Conservation (phyloP, 1,139 yeast species). For the Candida sanyaensis region DNA sequence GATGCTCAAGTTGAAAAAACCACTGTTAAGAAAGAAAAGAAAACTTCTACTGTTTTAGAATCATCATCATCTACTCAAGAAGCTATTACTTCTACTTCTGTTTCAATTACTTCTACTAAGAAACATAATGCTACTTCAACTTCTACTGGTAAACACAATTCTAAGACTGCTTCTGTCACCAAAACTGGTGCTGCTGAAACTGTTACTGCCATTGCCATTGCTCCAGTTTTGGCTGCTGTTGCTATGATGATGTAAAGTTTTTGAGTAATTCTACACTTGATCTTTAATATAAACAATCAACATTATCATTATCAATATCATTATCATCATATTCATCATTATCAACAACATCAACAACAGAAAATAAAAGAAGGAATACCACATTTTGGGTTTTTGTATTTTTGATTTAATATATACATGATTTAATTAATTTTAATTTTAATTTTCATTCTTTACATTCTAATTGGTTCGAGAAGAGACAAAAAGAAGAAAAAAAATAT, state of each 20-base stretch:
- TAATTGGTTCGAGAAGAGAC: too few relatives aligned
- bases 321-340: too few relatives aligned
- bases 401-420: too few relatives aligned
- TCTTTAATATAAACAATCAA: too few relatives aligned
- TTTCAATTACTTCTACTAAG: slow-evolving; percentile 6
- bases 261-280: neutral
- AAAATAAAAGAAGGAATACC: too few relatives aligned
- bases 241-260: slow-evolving; percentile 16
- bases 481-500: too few relatives aligned
- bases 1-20: slow-evolving; percentile 12
- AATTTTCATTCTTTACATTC: too few relatives aligned
- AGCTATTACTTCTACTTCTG: slow-evolving; percentile 8
- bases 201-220: slow-evolving; percentile 14
- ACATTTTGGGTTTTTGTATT: too few relatives aligned
- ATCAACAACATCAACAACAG: too few relatives aligned
- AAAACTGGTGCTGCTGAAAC: slow-evolving; percentile 19
- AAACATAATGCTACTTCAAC: slow-evolving; percentile 5
- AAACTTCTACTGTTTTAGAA: slow-evolving; percentile 4
- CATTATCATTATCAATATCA: too few relatives aligned
- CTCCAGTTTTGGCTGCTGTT: slow-evolving; percentile 17
- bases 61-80: slow-evolving; percentile 4
- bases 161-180: slow-evolving; percentile 18
- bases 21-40: slow-evolving; percentile 11
- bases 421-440: too few relatives aligned
- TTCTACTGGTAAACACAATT: slow-evolving; percentile 9